A percentile compares a stretch with the other conserved stretches of the same genome.
These are phyloP conservation scores for Candida lessepsii DNA, from an alignment of 805 yeast genomes.

Conservation along the genomic window DNA sequence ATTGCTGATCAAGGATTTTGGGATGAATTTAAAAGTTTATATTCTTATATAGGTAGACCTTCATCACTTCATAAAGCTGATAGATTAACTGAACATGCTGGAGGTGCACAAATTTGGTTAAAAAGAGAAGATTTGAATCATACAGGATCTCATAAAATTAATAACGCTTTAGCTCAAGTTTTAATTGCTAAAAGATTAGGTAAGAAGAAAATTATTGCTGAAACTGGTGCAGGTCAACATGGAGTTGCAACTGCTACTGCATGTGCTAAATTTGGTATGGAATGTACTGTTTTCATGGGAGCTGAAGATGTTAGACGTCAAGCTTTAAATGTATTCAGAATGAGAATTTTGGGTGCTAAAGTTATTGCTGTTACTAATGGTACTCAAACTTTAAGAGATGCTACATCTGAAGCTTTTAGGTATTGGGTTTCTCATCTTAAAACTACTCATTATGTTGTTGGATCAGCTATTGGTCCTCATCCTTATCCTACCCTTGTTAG, in stretches of 20 bases:
- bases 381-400: constrained; percentile 94
- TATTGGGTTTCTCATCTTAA: constrained; percentile 88
- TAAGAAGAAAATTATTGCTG: constrained; percentile 75
- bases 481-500: constrained; percentile 98
- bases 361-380: constrained; percentile 94
- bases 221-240: constrained; percentile 92
- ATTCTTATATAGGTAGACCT: constrained; percentile 95
- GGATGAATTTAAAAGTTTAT: constrained; percentile 83
- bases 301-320: constrained; percentile 99
- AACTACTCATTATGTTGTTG: constrained; percentile 91
- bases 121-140: constrained; percentile 95
- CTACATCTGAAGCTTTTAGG: constrained; percentile 95
- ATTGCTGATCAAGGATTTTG: constrained; percentile 89
- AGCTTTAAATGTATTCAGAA: constrained; percentile 96
- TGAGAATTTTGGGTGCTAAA: constrained; percentile 93
- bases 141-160: constrained; percentile 86
- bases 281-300: constrained; percentile 97
- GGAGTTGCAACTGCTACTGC: constrained; percentile 95
- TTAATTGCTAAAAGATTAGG: constrained; percentile 77
- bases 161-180: constrained; percentile 81
- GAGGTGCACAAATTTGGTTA: constrained; percentile 93
- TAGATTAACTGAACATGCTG: constrained; percentile 82
- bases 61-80: constrained; percentile 89
- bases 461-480: constrained; percentile 99
- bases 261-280: constrained; percentile 87